Conservation (phyloP, 2,329 filamentous ascomycete genomes). For the Sclerotinia nivalis region DNA sequence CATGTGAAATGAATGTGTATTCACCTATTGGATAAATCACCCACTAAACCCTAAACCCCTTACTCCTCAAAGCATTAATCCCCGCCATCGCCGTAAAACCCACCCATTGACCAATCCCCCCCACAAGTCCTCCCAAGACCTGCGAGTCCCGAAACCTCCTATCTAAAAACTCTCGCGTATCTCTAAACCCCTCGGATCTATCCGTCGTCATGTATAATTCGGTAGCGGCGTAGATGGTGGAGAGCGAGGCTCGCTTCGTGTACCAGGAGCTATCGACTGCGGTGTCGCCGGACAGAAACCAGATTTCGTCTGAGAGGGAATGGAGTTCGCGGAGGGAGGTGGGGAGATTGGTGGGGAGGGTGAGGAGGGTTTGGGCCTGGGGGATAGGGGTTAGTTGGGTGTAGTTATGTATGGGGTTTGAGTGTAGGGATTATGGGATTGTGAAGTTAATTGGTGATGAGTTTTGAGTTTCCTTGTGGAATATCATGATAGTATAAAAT, state of each 20-base stretch:
- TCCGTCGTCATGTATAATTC: conserved; percentile 97
- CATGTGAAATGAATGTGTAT: neutral
- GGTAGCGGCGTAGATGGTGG: conserved; percentile 70
- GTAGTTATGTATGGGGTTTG: neutral
- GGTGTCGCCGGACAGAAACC: conserved; percentile 79
- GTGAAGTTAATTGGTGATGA: neutral
- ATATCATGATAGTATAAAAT: neutral
- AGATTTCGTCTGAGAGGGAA: conserved; percentile 86
- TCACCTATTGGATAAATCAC: conserved; percentile 14
- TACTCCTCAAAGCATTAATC: conserved; percentile 83
- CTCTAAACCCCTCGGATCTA: conserved; percentile 66
- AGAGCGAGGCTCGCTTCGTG: conserved; percentile 63
- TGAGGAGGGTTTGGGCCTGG: conserved; percentile 81
- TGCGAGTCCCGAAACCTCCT: conserved; percentile 67
- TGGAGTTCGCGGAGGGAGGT: conserved; percentile 77
- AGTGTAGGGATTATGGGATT: neutral
- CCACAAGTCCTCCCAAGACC: conserved; percentile 60
- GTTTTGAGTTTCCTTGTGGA: neutral
- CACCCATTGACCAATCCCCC: conserved; percentile 72
- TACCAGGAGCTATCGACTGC: conserved; percentile 90
- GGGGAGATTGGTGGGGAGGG: conserved; percentile 75
- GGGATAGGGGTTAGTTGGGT: conserved; percentile 3
- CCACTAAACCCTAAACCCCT: conserved; percentile 68
- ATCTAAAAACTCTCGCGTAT: conserved; percentile 79
- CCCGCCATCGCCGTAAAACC: conserved; percentile 76